phyloP scores from a whole-genome alignment of 202 grass and related monocot species.

The Saccharum hybrid region DNA sequence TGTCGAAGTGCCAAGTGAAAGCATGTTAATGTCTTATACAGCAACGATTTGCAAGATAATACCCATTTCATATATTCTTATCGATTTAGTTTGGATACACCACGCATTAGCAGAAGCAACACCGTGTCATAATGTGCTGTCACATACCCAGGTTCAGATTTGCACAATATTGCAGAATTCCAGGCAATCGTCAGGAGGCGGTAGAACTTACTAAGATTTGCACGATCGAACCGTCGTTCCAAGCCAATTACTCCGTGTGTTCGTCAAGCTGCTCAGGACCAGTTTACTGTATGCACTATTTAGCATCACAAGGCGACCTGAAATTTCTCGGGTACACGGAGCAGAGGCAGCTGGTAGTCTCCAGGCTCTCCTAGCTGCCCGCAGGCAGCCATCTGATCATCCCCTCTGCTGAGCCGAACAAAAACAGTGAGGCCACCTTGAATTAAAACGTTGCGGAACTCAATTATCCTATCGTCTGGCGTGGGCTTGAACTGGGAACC shows the following conservation, averaged over 20 bases:
- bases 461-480: conserved; percentile 72
- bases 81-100: background rate
- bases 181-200: background rate
- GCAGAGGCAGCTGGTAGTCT: conserved; percentile 58
- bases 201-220: background rate
- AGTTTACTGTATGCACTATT: conserved; percentile 6
- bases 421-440: conserved; percentile 67
- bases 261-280: conserved; percentile 16
- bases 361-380: conserved; percentile 80
- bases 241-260: background rate
- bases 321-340: conserved; percentile 77
- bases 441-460: conserved; percentile 83
- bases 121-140: background rate
- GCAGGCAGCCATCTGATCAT: conserved; percentile 89
- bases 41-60: background rate
- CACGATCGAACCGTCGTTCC: background rate
- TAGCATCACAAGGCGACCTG: conserved; percentile 59
- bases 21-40: conserved; percentile 16
- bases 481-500: conserved; percentile 91
- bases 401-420: conserved; percentile 79
- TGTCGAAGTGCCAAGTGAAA: background rate
- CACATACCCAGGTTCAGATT: background rate
- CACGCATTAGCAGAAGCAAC: background rate
- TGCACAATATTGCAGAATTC: background rate
- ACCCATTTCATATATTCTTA: background rate